phyloP scores from a whole-genome alignment of 2,329 filamentous ascomycete species.

The Dactylellina haptotyla region DNA sequence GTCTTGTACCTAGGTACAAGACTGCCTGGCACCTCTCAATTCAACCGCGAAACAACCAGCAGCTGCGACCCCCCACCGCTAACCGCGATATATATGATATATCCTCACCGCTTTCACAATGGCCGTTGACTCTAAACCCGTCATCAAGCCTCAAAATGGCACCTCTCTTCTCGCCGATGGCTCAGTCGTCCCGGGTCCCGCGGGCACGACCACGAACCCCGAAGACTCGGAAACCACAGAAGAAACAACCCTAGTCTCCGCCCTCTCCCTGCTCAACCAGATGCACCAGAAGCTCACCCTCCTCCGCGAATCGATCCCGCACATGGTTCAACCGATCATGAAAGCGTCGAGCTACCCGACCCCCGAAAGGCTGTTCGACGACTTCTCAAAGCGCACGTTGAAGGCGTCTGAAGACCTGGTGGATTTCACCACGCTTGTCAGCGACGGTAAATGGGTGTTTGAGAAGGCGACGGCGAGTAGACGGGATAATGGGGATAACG shows the following conservation, averaged over 20 bases:
- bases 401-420: slow-evolving; percentile 49
- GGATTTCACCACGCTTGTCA: slow-evolving; percentile 46
- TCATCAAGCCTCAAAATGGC: slow-evolving; percentile 8
- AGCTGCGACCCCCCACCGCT: neutral
- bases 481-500: slow-evolving; percentile 26
- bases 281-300: slow-evolving; percentile 52
- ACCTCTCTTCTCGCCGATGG: neutral
- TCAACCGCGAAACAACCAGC: neutral
- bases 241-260: slow-evolving; percentile 45
- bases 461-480: slow-evolving; percentile 44
- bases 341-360: slow-evolving; percentile 33
- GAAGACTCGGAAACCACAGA: slow-evolving; percentile 38
- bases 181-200: neutral
- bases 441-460: slow-evolving; percentile 50
- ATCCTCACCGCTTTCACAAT: slow-evolving; percentile 5
- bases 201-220: neutral
- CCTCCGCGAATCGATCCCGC: slow-evolving; percentile 51
- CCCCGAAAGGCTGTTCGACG: slow-evolving; percentile 43
- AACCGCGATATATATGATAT: neutral
- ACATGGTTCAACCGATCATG: slow-evolving; percentile 53
- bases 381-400: slow-evolving; percentile 47
- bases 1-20: no score
- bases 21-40: no score
- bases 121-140: slow-evolving; percentile 15
- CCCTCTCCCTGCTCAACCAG: slow-evolving; percentile 52